Conservation (phyloP, 2,329 filamentous ascomycete species). For the Hymenoscyphus fructigenus region DNA sequence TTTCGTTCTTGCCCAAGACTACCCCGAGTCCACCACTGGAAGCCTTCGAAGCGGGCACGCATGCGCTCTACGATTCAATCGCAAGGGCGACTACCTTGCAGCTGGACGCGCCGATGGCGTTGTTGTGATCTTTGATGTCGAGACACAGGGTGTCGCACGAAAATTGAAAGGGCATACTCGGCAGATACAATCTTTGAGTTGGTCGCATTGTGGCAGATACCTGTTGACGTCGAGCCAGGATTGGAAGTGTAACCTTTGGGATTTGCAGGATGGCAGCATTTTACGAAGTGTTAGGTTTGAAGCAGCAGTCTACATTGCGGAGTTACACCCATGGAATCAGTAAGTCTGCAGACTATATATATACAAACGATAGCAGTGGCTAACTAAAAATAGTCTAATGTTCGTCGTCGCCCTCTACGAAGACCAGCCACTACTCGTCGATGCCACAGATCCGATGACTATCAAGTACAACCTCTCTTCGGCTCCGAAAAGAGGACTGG, state of each 20-base stretch:
- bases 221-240: conserved; percentile 91
- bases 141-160: conserved; percentile 93
- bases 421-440: conserved; percentile 85
- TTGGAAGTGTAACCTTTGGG: conserved; percentile 96
- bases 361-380: too few species aligned
- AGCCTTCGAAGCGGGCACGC: conserved; percentile 74
- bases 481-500: conserved; percentile 72
- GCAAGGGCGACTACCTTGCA: conserved; percentile 89
- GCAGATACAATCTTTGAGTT: conserved; percentile 92
- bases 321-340: conserved; percentile 90
- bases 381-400: conserved; percentile 56
- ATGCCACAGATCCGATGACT: conserved; percentile 68
- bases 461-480: conserved; percentile 79
- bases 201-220: conserved; percentile 90
- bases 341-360: conserved; percentile 43
- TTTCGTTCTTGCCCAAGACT: conserved; percentile 73
- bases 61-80: conserved; percentile 76
- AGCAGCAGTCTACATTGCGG: conserved; percentile 91
- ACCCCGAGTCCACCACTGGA: conserved; percentile 85
- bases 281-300: conserved; percentile 84
- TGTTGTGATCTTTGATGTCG: conserved; percentile 93
- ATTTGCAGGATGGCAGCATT: conserved; percentile 71
- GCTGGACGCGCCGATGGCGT: conserved; percentile 93
- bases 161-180: conserved; percentile 92
- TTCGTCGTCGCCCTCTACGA: conserved; percentile 94